Evolutionary conservation across 805 yeast species (phyloP).

Genomic region (Candida verbasci): DNA sequence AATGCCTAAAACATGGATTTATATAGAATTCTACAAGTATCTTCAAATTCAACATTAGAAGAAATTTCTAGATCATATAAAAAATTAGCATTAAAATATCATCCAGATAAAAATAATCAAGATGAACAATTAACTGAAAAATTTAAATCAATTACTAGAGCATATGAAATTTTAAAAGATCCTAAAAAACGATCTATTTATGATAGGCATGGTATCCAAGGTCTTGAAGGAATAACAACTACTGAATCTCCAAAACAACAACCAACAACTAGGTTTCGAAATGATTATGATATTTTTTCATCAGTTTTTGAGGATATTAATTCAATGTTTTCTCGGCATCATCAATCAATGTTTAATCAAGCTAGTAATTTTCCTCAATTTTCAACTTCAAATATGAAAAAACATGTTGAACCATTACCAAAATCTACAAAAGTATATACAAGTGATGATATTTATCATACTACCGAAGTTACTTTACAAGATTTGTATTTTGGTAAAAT

Average conservation of each 20-base stretch:
- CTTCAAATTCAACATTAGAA: conserved; percentile 28
- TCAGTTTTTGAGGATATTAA: conserved; percentile 34
- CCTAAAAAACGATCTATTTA: conserved; percentile 41
- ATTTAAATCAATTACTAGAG: conserved; percentile 61
- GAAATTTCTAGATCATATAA: conserved; percentile 34
- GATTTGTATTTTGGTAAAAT: conserved; percentile 59
- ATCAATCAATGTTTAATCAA: conserved; percentile 1
- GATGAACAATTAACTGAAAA: conserved; percentile 45
- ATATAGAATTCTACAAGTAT: conserved; percentile 34
- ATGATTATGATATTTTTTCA: conserved; percentile 28
- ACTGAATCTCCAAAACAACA: conserved; percentile 6
- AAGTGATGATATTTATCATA: conserved; percentile 57
- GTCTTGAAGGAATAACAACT: conserved; percentile 28
- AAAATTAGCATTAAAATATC: conserved; percentile 45
- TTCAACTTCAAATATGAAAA: conserved; percentile 11
- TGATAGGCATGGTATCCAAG: conserved; percentile 49
- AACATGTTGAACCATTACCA: conserved; percentile 18
- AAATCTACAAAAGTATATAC: conserved; percentile 17
- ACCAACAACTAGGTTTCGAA: conserved; percentile 2
- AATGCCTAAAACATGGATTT: no score
- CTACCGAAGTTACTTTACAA: conserved; percentile 45
- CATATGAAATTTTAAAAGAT: conserved; percentile 61
- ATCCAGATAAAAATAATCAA: conserved; percentile 61
- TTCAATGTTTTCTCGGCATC: conserved; percentile 17
- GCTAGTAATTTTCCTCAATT: neutral